Conservation (phyloP, 495 filamentous ascomycete species). For the Hypoxylon trugodes region DNA sequence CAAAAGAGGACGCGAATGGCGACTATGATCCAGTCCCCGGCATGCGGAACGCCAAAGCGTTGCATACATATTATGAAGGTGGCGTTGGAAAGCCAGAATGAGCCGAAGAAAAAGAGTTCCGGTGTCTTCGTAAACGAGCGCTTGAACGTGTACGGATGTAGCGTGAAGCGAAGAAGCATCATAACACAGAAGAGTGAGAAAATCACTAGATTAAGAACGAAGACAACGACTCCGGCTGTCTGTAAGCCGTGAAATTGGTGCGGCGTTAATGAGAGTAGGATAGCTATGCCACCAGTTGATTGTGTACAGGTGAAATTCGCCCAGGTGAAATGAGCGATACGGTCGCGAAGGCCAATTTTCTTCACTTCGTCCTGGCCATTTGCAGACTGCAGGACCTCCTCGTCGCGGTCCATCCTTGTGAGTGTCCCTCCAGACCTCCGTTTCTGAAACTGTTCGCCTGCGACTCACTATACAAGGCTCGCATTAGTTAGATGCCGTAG, state of each 20-base stretch:
- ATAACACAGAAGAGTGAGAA: constrained; percentile 57
- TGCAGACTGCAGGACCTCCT: neutral
- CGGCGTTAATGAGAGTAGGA: constrained; percentile 60
- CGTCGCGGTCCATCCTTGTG: neutral
- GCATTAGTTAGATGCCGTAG: neutral
- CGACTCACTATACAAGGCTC: neutral
- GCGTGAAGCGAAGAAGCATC: constrained; percentile 56
- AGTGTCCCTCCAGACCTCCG: too few relatives aligned
- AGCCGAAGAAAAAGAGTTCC: constrained; percentile 65
- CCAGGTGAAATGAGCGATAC: constrained; percentile 66
- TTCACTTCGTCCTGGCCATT: neutral
- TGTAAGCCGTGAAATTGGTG: constrained; percentile 58
- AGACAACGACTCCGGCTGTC: constrained; percentile 60
- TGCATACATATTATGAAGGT: constrained; percentile 61
- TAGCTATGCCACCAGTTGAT: constrained; percentile 64
- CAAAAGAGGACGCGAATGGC: constrained; percentile 50
- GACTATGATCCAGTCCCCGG: constrained; percentile 47
- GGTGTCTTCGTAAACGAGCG: constrained; percentile 60
- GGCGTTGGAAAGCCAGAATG: constrained; percentile 65
- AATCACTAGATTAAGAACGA: constrained; percentile 62
- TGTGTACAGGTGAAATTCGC: constrained; percentile 63
- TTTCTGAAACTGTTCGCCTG: neutral
- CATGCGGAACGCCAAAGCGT: constrained; percentile 57
- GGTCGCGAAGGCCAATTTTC: constrained; percentile 36
- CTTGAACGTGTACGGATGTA: constrained; percentile 53